Conservation (phyloP, 2,329 filamentous ascomycete genomes). For the Orbilia ellipsospora region DNA sequence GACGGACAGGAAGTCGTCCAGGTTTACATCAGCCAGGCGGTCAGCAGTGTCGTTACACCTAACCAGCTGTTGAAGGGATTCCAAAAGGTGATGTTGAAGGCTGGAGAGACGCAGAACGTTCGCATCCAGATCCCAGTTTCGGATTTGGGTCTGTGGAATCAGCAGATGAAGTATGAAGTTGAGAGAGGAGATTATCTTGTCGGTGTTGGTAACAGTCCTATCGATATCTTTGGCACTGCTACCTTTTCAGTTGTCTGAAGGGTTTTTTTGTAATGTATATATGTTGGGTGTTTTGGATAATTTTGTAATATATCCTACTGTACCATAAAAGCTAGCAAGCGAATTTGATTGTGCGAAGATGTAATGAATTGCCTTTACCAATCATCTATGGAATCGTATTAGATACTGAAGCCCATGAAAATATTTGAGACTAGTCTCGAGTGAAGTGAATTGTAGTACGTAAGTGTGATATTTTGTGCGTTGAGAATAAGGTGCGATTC, state of each 20-base stretch:
- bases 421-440: no score
- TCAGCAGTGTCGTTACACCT: conserved; percentile 73
- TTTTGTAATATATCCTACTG: conserved; percentile 44
- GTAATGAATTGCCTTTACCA: no score
- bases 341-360: background rate
- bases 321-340: conserved; percentile 33
- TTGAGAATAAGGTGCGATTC: background rate
- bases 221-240: conserved; percentile 45
- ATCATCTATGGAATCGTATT: no score
- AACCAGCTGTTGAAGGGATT: conserved; percentile 75
- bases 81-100: conserved; percentile 72
- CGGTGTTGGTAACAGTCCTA: conserved; percentile 68
- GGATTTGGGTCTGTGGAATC: conserved; percentile 70
- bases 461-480: no score
- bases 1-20: conserved; percentile 76
- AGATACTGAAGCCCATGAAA: no score
- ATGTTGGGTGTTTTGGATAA: background rate
- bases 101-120: conserved; percentile 70
- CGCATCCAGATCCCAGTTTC: conserved; percentile 67
- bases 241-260: conserved; percentile 41
- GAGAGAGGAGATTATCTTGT: conserved; percentile 76
- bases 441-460: no score
- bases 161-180: conserved; percentile 76
- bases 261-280: background rate
- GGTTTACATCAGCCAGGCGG: conserved; percentile 73